These are phyloP conservation scores for Hyaloperonospora brassicae DNA, from an alignment of 352 stramenopile genomes.

Conservation along the genomic window DNA sequence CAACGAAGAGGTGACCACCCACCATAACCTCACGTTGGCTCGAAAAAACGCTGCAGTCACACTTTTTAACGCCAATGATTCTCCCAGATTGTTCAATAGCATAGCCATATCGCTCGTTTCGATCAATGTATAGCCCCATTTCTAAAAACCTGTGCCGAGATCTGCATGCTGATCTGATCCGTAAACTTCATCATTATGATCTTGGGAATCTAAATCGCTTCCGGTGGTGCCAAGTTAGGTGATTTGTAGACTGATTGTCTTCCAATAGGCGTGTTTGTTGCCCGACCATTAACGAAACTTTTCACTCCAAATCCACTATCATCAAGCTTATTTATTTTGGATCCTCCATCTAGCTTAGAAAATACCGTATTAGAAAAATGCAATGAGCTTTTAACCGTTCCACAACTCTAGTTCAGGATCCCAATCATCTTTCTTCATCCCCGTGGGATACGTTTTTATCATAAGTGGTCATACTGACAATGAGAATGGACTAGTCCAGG, in stretches of 20 bases:
- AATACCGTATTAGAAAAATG: no score
- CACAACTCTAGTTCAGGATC: no score
- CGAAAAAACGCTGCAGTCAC: not conserved
- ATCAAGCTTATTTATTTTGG: not conserved
- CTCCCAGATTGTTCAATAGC: not conserved
- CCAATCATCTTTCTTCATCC: no score
- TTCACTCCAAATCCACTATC: slow-evolving; percentile 1
- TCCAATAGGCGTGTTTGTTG: not conserved
- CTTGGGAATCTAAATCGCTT: not conserved
- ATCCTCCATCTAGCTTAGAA: not conserved
- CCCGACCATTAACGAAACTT: not conserved
- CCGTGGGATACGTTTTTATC: no score
- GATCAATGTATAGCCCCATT: not conserved
- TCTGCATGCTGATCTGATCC: not conserved
- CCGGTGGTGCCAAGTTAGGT: not conserved
- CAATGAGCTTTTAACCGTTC: no score
- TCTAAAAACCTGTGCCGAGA: not conserved
- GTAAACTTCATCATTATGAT: not conserved
- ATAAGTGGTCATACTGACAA: no score
- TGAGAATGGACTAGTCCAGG: no score
- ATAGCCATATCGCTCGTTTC: not conserved
- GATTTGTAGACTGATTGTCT: not conserved
- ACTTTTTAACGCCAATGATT: not conserved
- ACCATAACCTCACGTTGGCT: not conserved
- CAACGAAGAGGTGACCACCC: not conserved